Base-by-base conservation (phyloP, 1,139 yeast genomes). In the Zygosaccharomyces sapae region DNA sequence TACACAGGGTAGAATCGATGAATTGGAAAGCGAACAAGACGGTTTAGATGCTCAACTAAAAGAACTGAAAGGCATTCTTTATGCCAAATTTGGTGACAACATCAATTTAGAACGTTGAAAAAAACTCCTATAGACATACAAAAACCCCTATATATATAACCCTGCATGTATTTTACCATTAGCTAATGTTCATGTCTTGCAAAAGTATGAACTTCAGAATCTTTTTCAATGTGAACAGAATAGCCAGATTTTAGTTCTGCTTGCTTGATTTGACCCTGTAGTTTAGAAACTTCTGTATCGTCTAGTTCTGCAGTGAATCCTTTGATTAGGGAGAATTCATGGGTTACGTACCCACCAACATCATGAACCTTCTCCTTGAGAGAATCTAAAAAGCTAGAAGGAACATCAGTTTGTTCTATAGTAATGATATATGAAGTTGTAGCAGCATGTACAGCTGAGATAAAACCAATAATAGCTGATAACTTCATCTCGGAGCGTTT, bases 1-100 rank as follows among this genome's bases (percentile, higher is more conserved):
- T 6, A 66, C 86, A 37, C 82, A 79, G 43, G 65, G 52, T 3
- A 71, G 74, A 44, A 77, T 90, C 25, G 72, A 67, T 1, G 60
- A 59, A 2, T 57, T 77, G 20, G 82, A 80, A 41, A 58, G 64
- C 1, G 62, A 74, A 51, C 73, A 86, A 42, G 79, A 73, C 1
- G 71, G 65, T 0, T 70, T 82, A 36, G 83, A 81, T 50, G 74
- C 70, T 4, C 71, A 77, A 52, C 74, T 90, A 68, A 67, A 66
- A 8, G 75, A 67, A 33, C 75, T 90, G 57, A 92, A 90, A 70
- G 75, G 78, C 29, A 74, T 73, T 12, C 72, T 92, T 50, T 92
- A 92, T 62, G 86, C 88, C 13, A 89, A 87, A 66, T 92, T 92
- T 64, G 98, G 98, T 33, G 80, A 80, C 56, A 83, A 88, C 52